Conservation (phyloP, 208 protist species). For the Strigomonas culicis region DNA sequence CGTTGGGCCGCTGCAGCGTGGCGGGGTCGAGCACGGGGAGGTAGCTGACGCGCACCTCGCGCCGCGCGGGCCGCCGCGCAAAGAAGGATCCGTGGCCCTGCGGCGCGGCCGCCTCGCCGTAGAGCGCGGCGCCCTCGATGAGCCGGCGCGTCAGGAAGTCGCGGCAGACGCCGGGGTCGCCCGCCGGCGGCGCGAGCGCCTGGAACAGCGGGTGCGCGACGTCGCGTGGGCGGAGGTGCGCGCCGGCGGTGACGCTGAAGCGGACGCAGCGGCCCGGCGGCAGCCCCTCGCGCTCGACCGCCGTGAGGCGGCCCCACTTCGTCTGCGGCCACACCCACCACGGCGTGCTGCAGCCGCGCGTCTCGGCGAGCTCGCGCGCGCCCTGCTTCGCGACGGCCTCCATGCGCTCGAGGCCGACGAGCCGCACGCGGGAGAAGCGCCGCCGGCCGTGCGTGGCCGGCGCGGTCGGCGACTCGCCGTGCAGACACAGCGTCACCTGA, state of each 20-base stretch:
- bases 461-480: constrained; percentile 26
- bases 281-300: constrained; percentile 7
- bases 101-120: constrained; percentile 1
- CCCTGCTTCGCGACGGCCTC: constrained; percentile 58
- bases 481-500: constrained; percentile 70
- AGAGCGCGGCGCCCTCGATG: constrained; percentile 27
- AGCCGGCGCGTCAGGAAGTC: constrained; percentile 32
- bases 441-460: background rate
- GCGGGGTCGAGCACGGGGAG: constrained; percentile 51
- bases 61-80: background rate
- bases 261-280: constrained; percentile 45
- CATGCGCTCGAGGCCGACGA: constrained; percentile 38
- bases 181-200: constrained; percentile 14
- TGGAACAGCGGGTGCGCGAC: constrained; percentile 59
- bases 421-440: constrained; percentile 32
- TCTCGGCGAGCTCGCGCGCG: constrained; percentile 39
- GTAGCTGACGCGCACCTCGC: constrained; percentile 13
- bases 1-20: constrained; percentile 35
- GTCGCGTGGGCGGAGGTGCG: constrained; percentile 56
- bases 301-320: constrained; percentile 29
- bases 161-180: constrained; percentile 13
- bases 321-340: constrained; percentile 67
- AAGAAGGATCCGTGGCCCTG: background rate
- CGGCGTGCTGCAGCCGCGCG: constrained; percentile 44
- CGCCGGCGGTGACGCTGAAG: constrained; percentile 41